Conservation (phyloP, 164 flowering plant species). For the Vitis vinifera region ASM3070453v1 NC_081812.1:16480001-16480500, state of each 20-base stretch:
- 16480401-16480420: constrained; percentile 26
- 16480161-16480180: background rate
- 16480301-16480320: constrained; percentile 34
- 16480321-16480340: constrained; percentile 45
- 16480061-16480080: too few species aligned
- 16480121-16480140: too few species aligned
- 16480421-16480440: constrained; percentile 14
- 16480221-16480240: constrained; percentile 24
- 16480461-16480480: constrained; percentile 21
- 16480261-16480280: constrained; percentile 28
- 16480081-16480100: too few species aligned
- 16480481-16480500: constrained; percentile 10
- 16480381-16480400: constrained; percentile 40
- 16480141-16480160: background rate
- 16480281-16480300: constrained; percentile 44
- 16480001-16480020: too few species aligned
- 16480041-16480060: too few species aligned
- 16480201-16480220: background rate
- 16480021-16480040: too few species aligned
- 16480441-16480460: constrained; percentile 25
- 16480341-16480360: constrained; percentile 26
- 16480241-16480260: constrained; percentile 10
- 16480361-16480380: constrained; percentile 47
- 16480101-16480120: too few species aligned
- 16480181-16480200: background rate